Conservation (phyloP, 495 filamentous ascomycete genomes). For the Lasiosphaeriaceae sp. region DNA sequence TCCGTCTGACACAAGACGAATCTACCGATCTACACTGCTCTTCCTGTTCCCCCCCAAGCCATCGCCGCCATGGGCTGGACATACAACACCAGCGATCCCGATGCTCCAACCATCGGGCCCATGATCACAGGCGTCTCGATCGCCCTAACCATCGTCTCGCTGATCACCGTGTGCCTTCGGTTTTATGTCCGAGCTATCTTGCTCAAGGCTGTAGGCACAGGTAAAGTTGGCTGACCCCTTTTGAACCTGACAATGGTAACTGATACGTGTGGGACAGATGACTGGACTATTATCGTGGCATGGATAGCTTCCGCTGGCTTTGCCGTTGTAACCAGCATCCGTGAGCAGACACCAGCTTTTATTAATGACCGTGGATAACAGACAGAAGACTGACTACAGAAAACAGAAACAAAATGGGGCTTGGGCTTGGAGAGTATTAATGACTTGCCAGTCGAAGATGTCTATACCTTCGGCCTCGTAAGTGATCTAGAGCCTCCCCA, state of each 20-base stretch:
- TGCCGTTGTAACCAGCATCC: constrained; percentile 23
- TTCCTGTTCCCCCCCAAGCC: neutral
- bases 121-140: constrained; percentile 30
- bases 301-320: constrained; percentile 35
- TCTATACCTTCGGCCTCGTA: constrained; percentile 38
- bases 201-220: constrained; percentile 32
- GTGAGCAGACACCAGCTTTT: constrained; percentile 23
- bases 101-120: constrained; percentile 35
- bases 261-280: constrained; percentile 22
- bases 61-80: constrained; percentile 37
- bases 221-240: constrained; percentile 21
- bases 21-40: too few species aligned
- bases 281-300: constrained; percentile 34
- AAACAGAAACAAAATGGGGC: constrained; percentile 41
- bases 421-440: constrained; percentile 28
- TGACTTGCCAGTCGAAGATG: constrained; percentile 32
- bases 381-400: neutral
- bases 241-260: neutral
- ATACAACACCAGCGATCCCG: constrained; percentile 31
- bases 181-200: constrained; percentile 32
- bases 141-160: constrained; percentile 30
- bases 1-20: too few species aligned
- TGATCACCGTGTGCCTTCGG: constrained; percentile 32
- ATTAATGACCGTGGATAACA: too few species aligned
- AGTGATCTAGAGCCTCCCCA: neutral